Evolutionary conservation across 2,329 filamentous ascomycete species (phyloP).

Genomic region (Colletotrichum tanaceti): DNA sequence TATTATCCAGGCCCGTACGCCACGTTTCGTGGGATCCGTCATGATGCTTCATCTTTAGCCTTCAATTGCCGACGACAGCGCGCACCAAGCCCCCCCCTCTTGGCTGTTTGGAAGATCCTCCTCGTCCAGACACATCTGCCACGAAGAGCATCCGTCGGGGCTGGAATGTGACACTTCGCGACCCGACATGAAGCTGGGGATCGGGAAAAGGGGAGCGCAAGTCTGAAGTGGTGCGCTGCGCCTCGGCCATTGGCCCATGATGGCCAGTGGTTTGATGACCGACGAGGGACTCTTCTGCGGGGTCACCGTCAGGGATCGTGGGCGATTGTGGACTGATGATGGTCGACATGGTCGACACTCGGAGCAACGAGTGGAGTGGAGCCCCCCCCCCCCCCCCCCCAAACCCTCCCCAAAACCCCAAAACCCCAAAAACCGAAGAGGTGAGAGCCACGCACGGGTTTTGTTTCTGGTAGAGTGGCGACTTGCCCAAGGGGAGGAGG

Average conservation of each 20-base stretch:
- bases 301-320: constrained; percentile 34
- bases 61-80: constrained; percentile 4
- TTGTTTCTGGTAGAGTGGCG: not conserved
- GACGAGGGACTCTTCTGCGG: not conserved
- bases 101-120: constrained; percentile 22
- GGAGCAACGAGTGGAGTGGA: constrained; percentile 9
- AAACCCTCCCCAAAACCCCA: too few relatives aligned
- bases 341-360: constrained; percentile 18
- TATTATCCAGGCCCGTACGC: too few relatives aligned
- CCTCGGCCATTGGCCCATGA: too few relatives aligned
- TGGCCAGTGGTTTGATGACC: constrained; percentile 4
- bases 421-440: too few relatives aligned
- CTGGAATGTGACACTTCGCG: not conserved
- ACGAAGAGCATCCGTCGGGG: constrained; percentile 10
- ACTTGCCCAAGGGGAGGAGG: not conserved
- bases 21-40: constrained; percentile 20
- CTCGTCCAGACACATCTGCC: constrained; percentile 19
- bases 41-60: not conserved
- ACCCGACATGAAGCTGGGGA: not conserved
- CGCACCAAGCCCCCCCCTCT: constrained; percentile 2
- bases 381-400: too few relatives aligned
- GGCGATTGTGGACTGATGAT: constrained; percentile 25
- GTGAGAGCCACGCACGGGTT: too few relatives aligned
- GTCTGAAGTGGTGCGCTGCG: constrained; percentile 16
- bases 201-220: not conserved